Evolutionary conservation across 1,284 basidiomycete species (phyloP).

Genomic region (Pyrrhoderma noxium): DNA sequence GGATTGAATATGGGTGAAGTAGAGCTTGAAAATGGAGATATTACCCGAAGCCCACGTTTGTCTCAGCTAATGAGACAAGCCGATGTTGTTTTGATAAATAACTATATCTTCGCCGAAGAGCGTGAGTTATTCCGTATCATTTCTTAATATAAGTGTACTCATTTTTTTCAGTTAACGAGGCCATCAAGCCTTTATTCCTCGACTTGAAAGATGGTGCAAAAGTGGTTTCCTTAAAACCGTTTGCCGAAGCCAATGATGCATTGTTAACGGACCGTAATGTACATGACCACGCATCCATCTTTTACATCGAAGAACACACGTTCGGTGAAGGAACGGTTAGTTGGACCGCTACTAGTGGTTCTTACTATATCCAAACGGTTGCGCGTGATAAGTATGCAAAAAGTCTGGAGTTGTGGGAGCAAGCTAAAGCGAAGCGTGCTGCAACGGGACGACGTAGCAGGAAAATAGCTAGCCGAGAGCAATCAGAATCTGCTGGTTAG

Average conservation of each 20-base stretch:
- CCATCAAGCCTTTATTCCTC: constrained; percentile 62
- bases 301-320: constrained; percentile 58
- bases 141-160: constrained; percentile 7
- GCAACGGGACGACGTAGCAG: background rate
- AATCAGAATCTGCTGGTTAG: background rate
- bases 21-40: constrained; percentile 67
- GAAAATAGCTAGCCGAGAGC: background rate
- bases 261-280: constrained; percentile 70
- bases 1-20: constrained; percentile 59
- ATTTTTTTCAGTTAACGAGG: constrained; percentile 57
- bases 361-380: constrained; percentile 67
- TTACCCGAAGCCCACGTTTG: constrained; percentile 55
- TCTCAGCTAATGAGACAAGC: constrained; percentile 57
- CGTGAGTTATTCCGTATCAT: background rate
- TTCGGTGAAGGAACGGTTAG: constrained; percentile 68
- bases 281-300: constrained; percentile 69
- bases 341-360: constrained; percentile 62
- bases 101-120: constrained; percentile 63
- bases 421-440: background rate
- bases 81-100: constrained; percentile 72
- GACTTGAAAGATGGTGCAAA: constrained; percentile 76
- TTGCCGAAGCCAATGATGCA: constrained; percentile 47
- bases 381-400: constrained; percentile 61
- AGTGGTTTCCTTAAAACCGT: constrained; percentile 67
- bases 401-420: constrained; percentile 45